A percentile compares a stretch with the other conserved stretches of the same genome.
phyloP scores from a whole-genome alignment of 345 rosid genomes.

The Kandelia obovata region DNA sequence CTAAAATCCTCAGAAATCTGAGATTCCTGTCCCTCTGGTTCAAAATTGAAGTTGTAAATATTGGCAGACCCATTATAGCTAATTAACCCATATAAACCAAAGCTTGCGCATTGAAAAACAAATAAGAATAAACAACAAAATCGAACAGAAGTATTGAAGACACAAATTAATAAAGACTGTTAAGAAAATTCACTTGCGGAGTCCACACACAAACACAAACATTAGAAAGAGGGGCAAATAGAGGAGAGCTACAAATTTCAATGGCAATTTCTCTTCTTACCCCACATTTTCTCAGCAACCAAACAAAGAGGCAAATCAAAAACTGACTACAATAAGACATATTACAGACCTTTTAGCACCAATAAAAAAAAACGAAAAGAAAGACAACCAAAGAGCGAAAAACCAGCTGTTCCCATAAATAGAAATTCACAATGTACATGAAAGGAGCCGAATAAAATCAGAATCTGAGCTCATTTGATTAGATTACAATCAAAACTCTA shows the following conservation, averaged over 20 bases:
- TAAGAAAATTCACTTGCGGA: neutral
- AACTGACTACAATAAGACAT: neutral
- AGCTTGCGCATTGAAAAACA: neutral
- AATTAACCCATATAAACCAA: too few relatives aligned
- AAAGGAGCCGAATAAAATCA: slow-evolving; percentile 13
- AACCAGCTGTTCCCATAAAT: neutral
- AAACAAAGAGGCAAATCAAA: slow-evolving; percentile 19
- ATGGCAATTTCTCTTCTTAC: slow-evolving; percentile 7
- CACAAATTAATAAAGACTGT: neutral
- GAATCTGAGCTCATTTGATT: slow-evolving; percentile 9
- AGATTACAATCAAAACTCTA: neutral
- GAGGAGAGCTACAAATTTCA: slow-evolving; percentile 9
- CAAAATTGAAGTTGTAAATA: too few relatives aligned
- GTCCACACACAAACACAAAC: neutral
- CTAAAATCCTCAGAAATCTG: too few relatives aligned
- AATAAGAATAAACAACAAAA: neutral
- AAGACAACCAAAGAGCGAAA: slow-evolving; percentile 2
- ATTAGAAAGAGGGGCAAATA: neutral
- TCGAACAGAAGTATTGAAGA: slow-evolving; percentile 2
- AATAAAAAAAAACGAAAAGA: neutral
- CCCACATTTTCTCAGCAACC: slow-evolving; percentile 28
- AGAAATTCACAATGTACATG: slow-evolving; percentile 30
- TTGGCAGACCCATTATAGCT: too few relatives aligned
- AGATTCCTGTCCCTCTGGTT: too few relatives aligned
- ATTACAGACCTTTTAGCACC: neutral